Percentiles rank a stretch among this genome's conserved stretches.
Conservation (phyloP, 176 grass and related monocot species). For the Musa troglodytarum region DNA sequence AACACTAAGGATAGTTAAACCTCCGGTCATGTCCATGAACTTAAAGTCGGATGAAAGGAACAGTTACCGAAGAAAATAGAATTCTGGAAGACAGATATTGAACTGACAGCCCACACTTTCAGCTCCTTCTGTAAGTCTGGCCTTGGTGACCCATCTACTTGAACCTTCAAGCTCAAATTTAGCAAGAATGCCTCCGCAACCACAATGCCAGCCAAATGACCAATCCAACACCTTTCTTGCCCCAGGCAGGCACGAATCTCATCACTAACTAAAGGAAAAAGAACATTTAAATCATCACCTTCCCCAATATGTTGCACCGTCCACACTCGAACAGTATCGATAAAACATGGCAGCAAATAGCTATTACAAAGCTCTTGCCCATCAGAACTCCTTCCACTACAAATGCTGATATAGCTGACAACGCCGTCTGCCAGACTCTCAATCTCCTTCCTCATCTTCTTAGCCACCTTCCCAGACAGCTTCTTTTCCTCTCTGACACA, state of each 20-base stretch:
- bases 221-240: conserved; percentile 59
- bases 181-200: conserved; percentile 77
- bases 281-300: conserved; percentile 44
- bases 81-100: conserved; percentile 73
- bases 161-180: conserved; percentile 78
- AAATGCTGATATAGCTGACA: conserved; percentile 80
- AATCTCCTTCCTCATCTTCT: conserved; percentile 56
- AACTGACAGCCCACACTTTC: conserved; percentile 80
- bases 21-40: neutral
- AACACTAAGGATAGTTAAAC: neutral
- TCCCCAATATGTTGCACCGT: conserved; percentile 46
- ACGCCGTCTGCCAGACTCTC: conserved; percentile 62
- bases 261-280: conserved; percentile 67
- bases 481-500: conserved; percentile 26
- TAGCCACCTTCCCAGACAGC: conserved; percentile 23
- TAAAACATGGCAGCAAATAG: conserved; percentile 49
- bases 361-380: conserved; percentile 13
- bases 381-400: conserved; percentile 38
- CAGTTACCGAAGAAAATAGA: conserved; percentile 66
- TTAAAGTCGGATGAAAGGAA: neutral
- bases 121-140: conserved; percentile 71
- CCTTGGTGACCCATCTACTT: conserved; percentile 29
- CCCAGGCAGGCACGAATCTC: conserved; percentile 51
- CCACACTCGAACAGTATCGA: conserved; percentile 85
- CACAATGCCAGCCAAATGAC: conserved; percentile 64